Conservation (phyloP, 192 early-diverging fungal genomes). For the Diversispora epigaea region DNA sequence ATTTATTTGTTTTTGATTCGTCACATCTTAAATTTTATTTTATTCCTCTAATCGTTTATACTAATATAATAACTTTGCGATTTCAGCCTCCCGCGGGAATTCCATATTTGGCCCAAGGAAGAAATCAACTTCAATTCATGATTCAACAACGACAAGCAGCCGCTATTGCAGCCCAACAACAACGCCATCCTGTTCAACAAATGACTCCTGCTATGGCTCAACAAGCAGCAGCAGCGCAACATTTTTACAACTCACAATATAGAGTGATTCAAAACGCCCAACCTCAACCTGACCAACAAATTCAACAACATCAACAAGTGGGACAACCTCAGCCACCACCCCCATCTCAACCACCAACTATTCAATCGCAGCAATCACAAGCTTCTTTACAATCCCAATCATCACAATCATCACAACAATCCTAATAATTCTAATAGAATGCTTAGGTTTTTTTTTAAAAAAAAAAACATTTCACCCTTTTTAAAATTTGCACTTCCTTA, state of each 20-base stretch:
- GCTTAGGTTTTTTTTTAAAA: too few relatives aligned
- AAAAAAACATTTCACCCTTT: too few relatives aligned
- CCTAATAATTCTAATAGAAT: too few relatives aligned
- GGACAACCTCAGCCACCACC: neutral
- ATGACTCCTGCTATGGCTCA: constrained; percentile 34
- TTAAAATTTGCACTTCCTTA: too few relatives aligned
- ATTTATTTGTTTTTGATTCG: neutral
- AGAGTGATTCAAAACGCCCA: neutral
- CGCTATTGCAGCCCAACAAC: constrained; percentile 27
- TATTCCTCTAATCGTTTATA: constrained; percentile 6
- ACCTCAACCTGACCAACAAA: neutral
- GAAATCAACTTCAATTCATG: neutral
- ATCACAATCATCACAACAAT: neutral
- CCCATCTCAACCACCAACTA: neutral
- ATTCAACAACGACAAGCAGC: constrained; percentile 23
- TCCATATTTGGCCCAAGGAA: neutral
- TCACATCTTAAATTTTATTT: constrained; percentile 4
- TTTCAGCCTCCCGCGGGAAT: neutral
- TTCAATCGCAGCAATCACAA: neutral
- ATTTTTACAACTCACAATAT: neutral
- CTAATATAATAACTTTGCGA: neutral
- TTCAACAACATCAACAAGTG: neutral
- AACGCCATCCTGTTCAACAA: constrained; percentile 33
- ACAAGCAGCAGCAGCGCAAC: neutral
- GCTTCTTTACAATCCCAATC: neutral